Evolutionary conservation across 257 asterid genomes (phyloP), one percentile per base, ranked within the genome.

Genomic region (Nicotiana tabacum): DNA sequence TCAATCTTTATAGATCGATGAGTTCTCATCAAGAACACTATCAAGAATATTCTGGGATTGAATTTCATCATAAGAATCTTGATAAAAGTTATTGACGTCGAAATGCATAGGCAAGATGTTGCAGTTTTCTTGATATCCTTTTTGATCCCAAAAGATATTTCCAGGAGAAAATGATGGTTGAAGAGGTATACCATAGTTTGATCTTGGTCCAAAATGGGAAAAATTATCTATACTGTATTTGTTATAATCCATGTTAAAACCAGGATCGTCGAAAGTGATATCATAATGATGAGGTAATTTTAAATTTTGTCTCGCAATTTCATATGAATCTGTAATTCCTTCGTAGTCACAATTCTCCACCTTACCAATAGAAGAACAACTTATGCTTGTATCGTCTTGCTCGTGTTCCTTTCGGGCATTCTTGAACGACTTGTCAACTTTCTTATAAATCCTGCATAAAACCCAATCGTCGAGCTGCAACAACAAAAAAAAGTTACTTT

Each of bases 381-480:
- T 46, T 72, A 4, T 72, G 24, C 3, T 15, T 24, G 16, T 24
- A 13, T 46, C 15, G 29, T 48, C 16, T 74, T 74, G 4, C 70
- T 11, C 70, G 9, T 48, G 4, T n/a, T 74, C 37, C 39, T 13
- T 74, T 7, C n/a, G 35, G 32, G 0, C 1, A 35, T 8, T 17
- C 33, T 55, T 81, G 32, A 1, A 17, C 6, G 72, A 35, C 18
- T 62, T 82, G 6, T 72, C 83, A 51, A n/a, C 48, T 56, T 83
- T 86, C 51, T 83, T 83, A 10, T 83, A 79, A 24, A 86, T 74
- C 64, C 80, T 65, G 16, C 88, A 86, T 21, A 86, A 64, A 55
- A 86, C 84, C 78, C 83, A 86, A 66, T 86, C 86, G n/a, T 86
- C 88, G 10, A 86, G 51, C 88, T 86, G 65, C 87, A 81, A 69